Base-by-base conservation (phyloP, 495 filamentous ascomycete species). In the Lentithecium fluviatile region DNA sequence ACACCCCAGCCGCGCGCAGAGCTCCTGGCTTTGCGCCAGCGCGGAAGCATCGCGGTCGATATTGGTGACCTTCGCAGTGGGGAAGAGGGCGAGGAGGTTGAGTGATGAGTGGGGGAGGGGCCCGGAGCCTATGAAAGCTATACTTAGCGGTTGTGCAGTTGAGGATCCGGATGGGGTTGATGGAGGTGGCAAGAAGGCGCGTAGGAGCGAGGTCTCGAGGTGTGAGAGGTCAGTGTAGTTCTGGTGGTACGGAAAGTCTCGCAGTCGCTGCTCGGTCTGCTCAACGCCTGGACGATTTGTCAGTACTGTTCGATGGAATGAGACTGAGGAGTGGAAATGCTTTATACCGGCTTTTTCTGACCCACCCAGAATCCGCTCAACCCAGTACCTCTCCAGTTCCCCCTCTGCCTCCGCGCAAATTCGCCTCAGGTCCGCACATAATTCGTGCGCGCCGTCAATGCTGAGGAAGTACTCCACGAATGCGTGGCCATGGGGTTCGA, bases 61-160 rank as follows among this genome's bases (percentile, higher is more conserved):
- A 47, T 75, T 76, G 36, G 71, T 56, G 10, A 76, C 61, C 7
- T 29, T 24, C 1, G 60, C 29, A 0, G 29, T 19, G 24, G 60
- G 65, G 26, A 63, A 59, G 42, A 47, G 29, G 32, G 40, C 32
- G 19, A 66, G 54, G 15, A 78, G 46, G 52, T 74, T 75, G 12
- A 79, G 47, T 4, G 69, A 70, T 0, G 74, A 76, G 21, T 79
- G 45, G 0, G 77, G 78, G 1, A 81, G 52, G 0, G 77, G 77
- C 6, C 78, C 78, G 13, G 71, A 76, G 12, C 78, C 78, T 1
- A 80, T 65, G 58, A 80, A 75, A 17, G 69, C 72, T 13, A 73
- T 66, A 2, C 42, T 48, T 19, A 23, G 1, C 1, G 51, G 52
- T 26, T 19, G 2, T n/a, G 34, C 23, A 4, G 13, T 52, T n/a